Evolutionary conservation across 2,329 filamentous ascomycete species (phyloP).

Genomic region (Aspergillus caelatus): DNA sequence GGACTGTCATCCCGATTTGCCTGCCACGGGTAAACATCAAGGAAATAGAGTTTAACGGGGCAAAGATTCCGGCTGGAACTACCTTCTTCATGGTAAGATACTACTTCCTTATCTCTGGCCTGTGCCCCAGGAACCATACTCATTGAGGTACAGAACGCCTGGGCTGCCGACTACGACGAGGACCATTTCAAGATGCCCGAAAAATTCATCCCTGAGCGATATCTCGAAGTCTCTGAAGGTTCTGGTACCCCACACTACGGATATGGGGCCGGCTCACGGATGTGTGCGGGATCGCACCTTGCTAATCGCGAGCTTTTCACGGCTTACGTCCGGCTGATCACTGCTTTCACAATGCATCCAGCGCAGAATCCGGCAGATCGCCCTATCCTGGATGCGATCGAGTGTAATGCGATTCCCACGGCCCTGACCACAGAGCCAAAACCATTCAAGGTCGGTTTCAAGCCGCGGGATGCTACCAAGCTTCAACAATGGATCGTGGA

Average conservation of each 20-base stretch:
- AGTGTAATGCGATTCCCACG: constrained; percentile 61
- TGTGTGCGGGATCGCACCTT: constrained; percentile 66
- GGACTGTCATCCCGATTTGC: constrained; percentile 78
- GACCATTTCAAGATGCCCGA: constrained; percentile 66
- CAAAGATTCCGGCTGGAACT: constrained; percentile 71
- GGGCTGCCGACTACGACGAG: constrained; percentile 73
- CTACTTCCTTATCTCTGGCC: not conserved
- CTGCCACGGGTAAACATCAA: constrained; percentile 73
- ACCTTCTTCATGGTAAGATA: constrained; percentile 72
- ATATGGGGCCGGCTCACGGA: constrained; percentile 65
- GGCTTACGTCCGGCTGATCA: constrained; percentile 61
- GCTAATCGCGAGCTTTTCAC: constrained; percentile 67
- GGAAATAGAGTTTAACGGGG: constrained; percentile 69
- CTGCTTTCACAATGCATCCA: constrained; percentile 59
- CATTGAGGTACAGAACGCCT: constrained; percentile 60
- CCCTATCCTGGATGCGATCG: constrained; percentile 60
- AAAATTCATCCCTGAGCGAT: constrained; percentile 71
- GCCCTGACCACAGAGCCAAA: constrained; percentile 64
- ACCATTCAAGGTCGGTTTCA: constrained; percentile 63
- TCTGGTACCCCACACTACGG: constrained; percentile 63
- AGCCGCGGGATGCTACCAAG: constrained; percentile 49
- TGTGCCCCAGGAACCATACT: not conserved
- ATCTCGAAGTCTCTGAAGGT: constrained; percentile 57
- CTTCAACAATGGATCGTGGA: constrained; percentile 57
- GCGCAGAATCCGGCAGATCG: constrained; percentile 50